Evolutionary conservation across 148 eudicot species (phyloP).

Genomic region (Drosera capensis): DNA sequence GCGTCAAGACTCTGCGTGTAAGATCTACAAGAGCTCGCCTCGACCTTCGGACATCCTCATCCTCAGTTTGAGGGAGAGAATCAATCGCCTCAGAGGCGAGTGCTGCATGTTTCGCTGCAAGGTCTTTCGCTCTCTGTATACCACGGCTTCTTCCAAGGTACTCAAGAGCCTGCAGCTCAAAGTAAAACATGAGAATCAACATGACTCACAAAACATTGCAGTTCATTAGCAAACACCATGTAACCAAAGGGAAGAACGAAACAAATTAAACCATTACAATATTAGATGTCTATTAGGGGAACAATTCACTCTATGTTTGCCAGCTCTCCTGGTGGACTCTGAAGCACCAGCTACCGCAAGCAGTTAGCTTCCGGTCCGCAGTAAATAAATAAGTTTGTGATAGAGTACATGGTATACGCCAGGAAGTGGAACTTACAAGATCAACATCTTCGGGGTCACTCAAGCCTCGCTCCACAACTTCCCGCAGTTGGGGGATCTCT

Average conservation of each 20-base stretch:
- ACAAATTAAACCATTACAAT: too few species aligned
- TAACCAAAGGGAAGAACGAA: too few species aligned
- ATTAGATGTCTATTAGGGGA: too few species aligned
- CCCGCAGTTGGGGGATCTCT: conserved; percentile 71
- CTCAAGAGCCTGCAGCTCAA: conserved; percentile 88
- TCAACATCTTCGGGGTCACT: conserved; percentile 61
- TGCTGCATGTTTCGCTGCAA: conserved; percentile 65
- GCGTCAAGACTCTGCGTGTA: conserved; percentile 61
- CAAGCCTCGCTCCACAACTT: conserved; percentile 60
- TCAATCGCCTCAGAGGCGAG: conserved; percentile 69
- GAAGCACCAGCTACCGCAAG: too few species aligned
- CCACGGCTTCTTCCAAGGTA: conserved; percentile 78
- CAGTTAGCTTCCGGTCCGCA: too few species aligned
- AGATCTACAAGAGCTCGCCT: conserved; percentile 83
- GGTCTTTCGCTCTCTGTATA: conserved; percentile 60
- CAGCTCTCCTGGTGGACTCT: too few species aligned
- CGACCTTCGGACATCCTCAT: conserved; percentile 61
- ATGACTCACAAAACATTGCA: too few species aligned
- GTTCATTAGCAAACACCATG: too few species aligned
- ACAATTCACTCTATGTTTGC: too few species aligned
- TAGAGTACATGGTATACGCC: too few species aligned
- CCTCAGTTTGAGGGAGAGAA: conserved; percentile 57
- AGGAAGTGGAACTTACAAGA: conserved; percentile 67
- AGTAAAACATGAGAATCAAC: too few species aligned
- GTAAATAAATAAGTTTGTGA: too few species aligned